Conservation (phyloP, 768 basidiomycete genomes). For the Lenzites betulinus region DNA sequence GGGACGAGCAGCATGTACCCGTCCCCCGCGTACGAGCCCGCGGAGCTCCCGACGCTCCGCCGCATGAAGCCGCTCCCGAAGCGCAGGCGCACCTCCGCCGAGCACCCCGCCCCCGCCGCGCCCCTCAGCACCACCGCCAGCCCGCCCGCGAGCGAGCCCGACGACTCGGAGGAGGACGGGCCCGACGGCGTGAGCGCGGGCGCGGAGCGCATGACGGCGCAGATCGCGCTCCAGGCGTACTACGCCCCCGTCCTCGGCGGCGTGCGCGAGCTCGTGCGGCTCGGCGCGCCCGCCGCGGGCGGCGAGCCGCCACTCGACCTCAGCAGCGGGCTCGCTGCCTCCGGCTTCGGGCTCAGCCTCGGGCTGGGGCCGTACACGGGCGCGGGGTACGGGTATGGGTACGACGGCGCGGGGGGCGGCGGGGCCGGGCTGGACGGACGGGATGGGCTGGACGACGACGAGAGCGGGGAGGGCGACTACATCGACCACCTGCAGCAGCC, state of each 20-base stretch:
- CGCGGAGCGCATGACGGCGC: constrained; percentile 44
- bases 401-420: constrained; percentile 42
- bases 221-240: constrained; percentile 63
- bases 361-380: constrained; percentile 8
- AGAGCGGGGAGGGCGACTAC: constrained; percentile 61
- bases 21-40: constrained; percentile 64
- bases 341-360: constrained; percentile 38
- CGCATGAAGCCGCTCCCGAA: constrained; percentile 80
- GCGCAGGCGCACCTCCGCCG: constrained; percentile 56
- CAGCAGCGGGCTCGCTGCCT: constrained; percentile 21
- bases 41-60: constrained; percentile 62
- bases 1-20: constrained; percentile 45
- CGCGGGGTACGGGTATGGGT: constrained; percentile 50
- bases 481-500: constrained; percentile 72
- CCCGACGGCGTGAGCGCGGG: constrained; percentile 1
- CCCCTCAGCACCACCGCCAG: background rate
- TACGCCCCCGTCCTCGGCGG: constrained; percentile 60
- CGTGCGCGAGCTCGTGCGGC: constrained; percentile 45
- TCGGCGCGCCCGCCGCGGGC: constrained; percentile 18
- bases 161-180: background rate
- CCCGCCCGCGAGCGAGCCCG: constrained; percentile 23
- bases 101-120: constrained; percentile 8
- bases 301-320: constrained; percentile 28
- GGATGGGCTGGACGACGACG: constrained; percentile 46
- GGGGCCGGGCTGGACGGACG: constrained; percentile 8